Base-by-base conservation (phyloP, 257 asterid genomes). In the Striga asiatica region DNA sequence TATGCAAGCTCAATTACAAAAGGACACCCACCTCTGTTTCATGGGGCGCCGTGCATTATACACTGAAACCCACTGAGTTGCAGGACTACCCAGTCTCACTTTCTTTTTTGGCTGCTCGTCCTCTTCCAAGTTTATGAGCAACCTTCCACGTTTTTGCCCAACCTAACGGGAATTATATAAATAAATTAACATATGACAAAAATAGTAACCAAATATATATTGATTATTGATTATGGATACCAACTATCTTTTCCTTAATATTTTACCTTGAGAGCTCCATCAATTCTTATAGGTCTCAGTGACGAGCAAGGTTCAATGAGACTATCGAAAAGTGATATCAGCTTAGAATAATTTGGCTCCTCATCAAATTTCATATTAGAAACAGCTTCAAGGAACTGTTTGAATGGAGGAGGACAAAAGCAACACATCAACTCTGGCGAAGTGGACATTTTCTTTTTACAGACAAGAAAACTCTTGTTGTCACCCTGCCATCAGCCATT, bases 91-190 rank as follows among this genome's bases (percentile, higher is more conserved):
- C 20, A 91, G 59, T 14, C 98, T 81, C 20, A 80, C 77, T 82
- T 91, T 91, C 82, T 91, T 91, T 81, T 83, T 91, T 18, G 98
- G 98, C 66, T 91, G 98, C 70, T 91, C 98, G 50, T 91, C 98
- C 54, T 87, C 98, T 72, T 87, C 98, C 76, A 86, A 67, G 75
- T 91, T 84, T 49, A 87, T 76, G 60, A 75, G 89, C 80, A 91
- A 61, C 68, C 98, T 80, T 49, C 94, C 94, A 28, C 97, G 87
- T 71, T 91, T 87, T 66, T 91, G 97, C 27, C 97, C 98, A 68
- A 87, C 97, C 95, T 84, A 21, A 8, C 3, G 3, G 19, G 66
- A 50, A 28, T 2, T 25, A 67, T 35, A 27, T 51, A 49, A 48
- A 32, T 13, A 29, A 25, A 16, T 21, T 13, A 13, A 29, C 16